Conservation (phyloP, 108 stramenopile species). For the Pseudonitzschia pungens region DNA sequence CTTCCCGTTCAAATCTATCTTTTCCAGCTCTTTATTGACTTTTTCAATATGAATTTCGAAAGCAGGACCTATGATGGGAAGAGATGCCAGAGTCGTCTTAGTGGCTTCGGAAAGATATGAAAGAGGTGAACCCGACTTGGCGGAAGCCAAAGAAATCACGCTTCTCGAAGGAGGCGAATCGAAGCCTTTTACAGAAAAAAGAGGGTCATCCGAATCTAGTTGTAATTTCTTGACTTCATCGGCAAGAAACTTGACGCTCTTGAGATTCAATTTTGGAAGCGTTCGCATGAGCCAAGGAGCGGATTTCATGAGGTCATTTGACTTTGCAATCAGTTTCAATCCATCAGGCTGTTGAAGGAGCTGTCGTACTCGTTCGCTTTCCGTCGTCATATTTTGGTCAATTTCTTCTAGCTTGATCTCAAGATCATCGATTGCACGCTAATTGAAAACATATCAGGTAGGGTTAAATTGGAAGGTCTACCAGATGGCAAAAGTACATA, state of each 20-base stretch:
- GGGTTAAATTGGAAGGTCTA: background rate
- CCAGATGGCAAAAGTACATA: background rate
- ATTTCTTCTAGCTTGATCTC: slow-evolving; percentile 37
- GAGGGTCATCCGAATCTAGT: slow-evolving; percentile 22
- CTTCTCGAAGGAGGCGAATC: slow-evolving; percentile 25
- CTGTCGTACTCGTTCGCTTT: slow-evolving; percentile 22
- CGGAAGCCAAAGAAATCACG: slow-evolving; percentile 38
- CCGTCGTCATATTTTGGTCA: slow-evolving; percentile 25
- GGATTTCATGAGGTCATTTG: slow-evolving; percentile 25
- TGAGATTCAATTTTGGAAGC: slow-evolving; percentile 22
- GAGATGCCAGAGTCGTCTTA: slow-evolving; percentile 30
- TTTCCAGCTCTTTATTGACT: slow-evolving; percentile 23
- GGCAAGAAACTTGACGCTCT: slow-evolving; percentile 24
- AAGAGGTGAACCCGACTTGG: slow-evolving; percentile 40
- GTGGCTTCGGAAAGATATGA: slow-evolving; percentile 36
- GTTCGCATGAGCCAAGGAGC: slow-evolving; percentile 50
- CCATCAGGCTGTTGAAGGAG: slow-evolving; percentile 35
- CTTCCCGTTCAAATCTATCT: slow-evolving; percentile 27
- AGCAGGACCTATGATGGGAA: slow-evolving; percentile 37
- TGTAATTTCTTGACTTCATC: slow-evolving; percentile 13
- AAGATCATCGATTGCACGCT: slow-evolving; percentile 30
- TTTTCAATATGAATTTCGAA: slow-evolving; percentile 18
- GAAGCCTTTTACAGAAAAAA: slow-evolving; percentile 23
- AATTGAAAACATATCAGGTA: background rate
- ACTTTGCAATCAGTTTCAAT: slow-evolving; percentile 27